A percentile compares a stretch with the other conserved stretches of the same genome.
These are phyloP conservation scores for Tardiomyces blankii DNA, from an alignment of 1,139 yeast species.

Conservation along the genomic window DNA sequence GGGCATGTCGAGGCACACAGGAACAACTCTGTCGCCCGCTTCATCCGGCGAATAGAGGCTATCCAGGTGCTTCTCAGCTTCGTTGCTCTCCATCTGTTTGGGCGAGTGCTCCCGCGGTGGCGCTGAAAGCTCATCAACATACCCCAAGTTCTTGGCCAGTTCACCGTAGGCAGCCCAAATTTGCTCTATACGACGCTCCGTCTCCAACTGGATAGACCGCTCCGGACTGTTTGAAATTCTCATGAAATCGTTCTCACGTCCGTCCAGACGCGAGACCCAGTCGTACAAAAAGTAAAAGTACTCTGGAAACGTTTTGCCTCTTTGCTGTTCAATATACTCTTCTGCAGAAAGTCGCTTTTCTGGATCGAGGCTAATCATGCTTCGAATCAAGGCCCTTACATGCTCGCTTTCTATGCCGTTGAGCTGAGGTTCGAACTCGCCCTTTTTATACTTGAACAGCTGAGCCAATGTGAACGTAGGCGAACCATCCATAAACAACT, in stretches of 20 bases:
- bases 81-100: too few relatives aligned
- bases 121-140: conserved; percentile 29
- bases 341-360: conserved; percentile 43
- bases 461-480: conserved; percentile 82
- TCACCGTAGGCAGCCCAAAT: conserved; percentile 47
- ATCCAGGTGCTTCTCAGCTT: neutral
- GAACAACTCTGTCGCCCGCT: conserved; percentile 15
- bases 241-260: neutral
- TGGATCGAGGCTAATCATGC: conserved; percentile 60
- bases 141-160: conserved; percentile 39
- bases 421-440: conserved; percentile 54
- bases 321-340: conserved; percentile 38
- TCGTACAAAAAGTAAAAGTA: conserved; percentile 46
- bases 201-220: conserved; percentile 27
- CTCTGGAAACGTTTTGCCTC: conserved; percentile 49
- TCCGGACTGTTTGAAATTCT: conserved; percentile 10
- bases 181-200: conserved; percentile 51
- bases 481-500: conserved; percentile 74
- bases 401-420: conserved; percentile 40
- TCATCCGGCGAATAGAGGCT: neutral
- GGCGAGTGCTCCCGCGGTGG: conserved; percentile 2
- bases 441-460: conserved; percentile 66
- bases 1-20: conserved; percentile 41
- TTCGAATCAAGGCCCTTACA: conserved; percentile 43
- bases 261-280: neutral